Base-by-base conservation (phyloP, 1,139 yeast species). In the Suzukiozyma palmioleophila region DNA sequence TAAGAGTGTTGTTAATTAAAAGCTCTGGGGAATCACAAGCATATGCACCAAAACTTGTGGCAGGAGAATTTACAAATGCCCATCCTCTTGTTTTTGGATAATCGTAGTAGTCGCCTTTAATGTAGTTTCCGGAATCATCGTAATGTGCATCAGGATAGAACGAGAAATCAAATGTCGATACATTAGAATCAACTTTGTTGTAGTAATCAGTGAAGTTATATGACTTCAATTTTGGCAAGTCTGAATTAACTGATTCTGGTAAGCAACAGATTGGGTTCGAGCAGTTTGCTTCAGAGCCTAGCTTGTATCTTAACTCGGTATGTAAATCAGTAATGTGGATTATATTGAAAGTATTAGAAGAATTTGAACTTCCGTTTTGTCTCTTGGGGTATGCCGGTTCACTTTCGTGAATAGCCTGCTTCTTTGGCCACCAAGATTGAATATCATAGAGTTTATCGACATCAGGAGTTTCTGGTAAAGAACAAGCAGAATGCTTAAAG, bases 381-480 rank as follows among this genome's bases (percentile, higher is more conserved):
- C 31, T 48, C 36, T 52, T 44, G n/a, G 46, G 41, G 40, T 61
- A 63, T 3, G 39, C 39, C 10, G 71, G 72, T 40, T 60, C 58
- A 10, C 56, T 49, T n/a, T 57, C 53, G 43, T 66, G 59, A 33
- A 52, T 54, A 5, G 58, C 59, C 14, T 66, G 59, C 38, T 52
- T 55, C 8, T 56, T 52, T 1, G 66, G 62, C 77, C 79, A 74
- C 59, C 73, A 59, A 24, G 54, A 46, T 35, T 52, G 56, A 39
- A 64, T 45, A 36, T 57, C 53, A 41, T 57, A 44, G 10, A 61
- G 46, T 39, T 73, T 47, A 40, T 70, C 70, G 35, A 73, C 52
- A 10, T 53, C 46, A 2, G 76, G 77, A 3, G 73, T 58, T 18
- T 53, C 55, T 4, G 81, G 81, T 35, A 69, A 53, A 50, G 79